Evolutionary conservation across 1,284 basidiomycete genomes (phyloP), one percentile per base, ranked within the genome.

Genomic region (Clitocybe nebularis): DNA sequence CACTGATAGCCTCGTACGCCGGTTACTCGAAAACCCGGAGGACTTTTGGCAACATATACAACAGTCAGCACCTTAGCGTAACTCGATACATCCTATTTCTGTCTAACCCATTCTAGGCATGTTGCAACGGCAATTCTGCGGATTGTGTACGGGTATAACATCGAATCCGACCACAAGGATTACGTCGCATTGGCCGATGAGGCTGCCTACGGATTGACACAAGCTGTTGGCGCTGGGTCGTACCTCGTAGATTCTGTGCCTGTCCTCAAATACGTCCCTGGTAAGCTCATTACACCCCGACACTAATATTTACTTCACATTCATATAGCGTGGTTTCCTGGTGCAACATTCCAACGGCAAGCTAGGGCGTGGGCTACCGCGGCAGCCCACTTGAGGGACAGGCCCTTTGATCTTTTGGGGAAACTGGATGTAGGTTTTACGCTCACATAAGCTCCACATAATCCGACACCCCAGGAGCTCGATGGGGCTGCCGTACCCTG

Each of bases 21-120:
- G 33, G 11, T 43, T 55, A 3, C 26, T 52, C 4, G 33, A 49
- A 9, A 24, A 36, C 14, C 46, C 52, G 6, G 44, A 52, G 14
- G 42, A 50, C 5, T 43, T 50, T 16, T 21, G 39, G 20, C 25
- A 24, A 9, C 45, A 50, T 32, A 21, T 51, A 10, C 45, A 43
- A 42, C 44, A 49, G 55, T 56, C n/a, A 29, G 14, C 8, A 9
- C 17, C 29, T 19, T 19, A 13, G 13, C 14, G 8, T 22, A 21
- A 36, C 16, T 11, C 13, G 8, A 11, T 20, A 13, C 16, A 13
- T 24, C 24, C 24, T 16, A 35, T 22, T 4, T 9, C 7, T n/a
- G n/a, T 23, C 20, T 36, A 24, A 36, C 14, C 24, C 11, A 14
- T 14, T 36, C 10, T 24, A 36, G 35, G 10, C 20, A 22, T 13